Percentiles rank a stretch among this genome's conserved stretches.
These are phyloP conservation scores for Salix udensis DNA, from an alignment of 345 rosid species.

Conservation along the genomic window DNA sequence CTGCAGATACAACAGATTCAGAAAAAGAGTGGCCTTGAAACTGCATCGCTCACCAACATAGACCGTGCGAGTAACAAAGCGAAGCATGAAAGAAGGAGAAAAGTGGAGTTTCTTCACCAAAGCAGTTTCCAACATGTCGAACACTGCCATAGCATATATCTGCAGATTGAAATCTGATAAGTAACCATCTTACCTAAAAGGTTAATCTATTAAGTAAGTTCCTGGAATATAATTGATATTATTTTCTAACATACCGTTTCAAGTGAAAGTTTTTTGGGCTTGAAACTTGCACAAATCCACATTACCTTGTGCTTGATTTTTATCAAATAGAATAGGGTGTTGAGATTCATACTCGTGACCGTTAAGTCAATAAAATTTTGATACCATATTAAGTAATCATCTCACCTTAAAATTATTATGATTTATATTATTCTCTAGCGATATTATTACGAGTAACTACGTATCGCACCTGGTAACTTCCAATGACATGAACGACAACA, in stretches of 20 bases:
- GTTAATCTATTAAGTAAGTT: no score
- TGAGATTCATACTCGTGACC: no score
- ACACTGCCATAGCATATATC: slow-evolving; percentile 76
- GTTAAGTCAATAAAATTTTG: fast-evolving
- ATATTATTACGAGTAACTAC: no score
- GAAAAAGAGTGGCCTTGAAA: not conserved
- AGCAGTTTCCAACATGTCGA: slow-evolving; percentile 74
- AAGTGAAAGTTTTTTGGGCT: fast-evolving
- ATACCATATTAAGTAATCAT: no score
- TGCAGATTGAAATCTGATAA: slow-evolving; percentile 5
- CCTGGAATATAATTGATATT: no score
- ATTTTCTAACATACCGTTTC: no score
- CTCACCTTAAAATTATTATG: no score
- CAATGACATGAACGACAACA: slow-evolving; percentile 76
- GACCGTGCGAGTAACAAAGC: slow-evolving; percentile 51
- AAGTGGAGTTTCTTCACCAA: slow-evolving; percentile 53
- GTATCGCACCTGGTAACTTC: slow-evolving; percentile 67
- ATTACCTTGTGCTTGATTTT: no score
- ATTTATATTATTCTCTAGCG: no score
- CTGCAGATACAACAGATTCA: not conserved
- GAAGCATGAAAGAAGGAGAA: slow-evolving; percentile 46
- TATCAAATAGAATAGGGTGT: no score
- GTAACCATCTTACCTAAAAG: no score
- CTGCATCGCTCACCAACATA: slow-evolving; percentile 57
- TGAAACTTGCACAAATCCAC: fast-evolving